Base-by-base conservation (phyloP, 257 asterid species). In the Thymus mandschuricus region DNA sequence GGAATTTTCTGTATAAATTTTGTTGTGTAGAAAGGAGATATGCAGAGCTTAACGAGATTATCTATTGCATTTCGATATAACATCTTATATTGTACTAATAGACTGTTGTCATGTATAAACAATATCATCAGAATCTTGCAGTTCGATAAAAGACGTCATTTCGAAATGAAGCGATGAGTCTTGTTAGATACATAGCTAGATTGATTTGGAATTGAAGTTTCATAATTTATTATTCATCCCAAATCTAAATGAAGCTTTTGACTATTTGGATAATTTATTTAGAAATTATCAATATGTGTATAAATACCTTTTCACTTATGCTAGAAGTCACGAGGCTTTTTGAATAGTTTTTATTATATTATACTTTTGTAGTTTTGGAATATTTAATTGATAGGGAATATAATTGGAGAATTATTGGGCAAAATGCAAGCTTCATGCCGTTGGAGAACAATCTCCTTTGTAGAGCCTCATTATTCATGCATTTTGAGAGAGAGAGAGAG, bases 401-500 rank as follows among this genome's bases (percentile, higher is more conserved):
- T 33, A 33, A 58, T 4, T 11, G 29, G 0, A 10, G 45, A 8
- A 43, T 62, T 21, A 62, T 62, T 62, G 49, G 8, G 8, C 10
- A 10, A 69, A 15, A n/a, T 35, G 75, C 73, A 69, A 12, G 12
- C 65, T 55, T 55, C 65, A 55, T 69, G 73, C 73, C 33, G 2
- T 43, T 10, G 10, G 15, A 40, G 34, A 43, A 43, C 69, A 29
- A 30, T 21, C 5, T 10, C 70, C 58, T 64, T 38, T 64, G 13
- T 29, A 46, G 41, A 52, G 30, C 44, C 12, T 64, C 57, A 13
- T 3, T 52, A 30, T 30, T 64, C 43, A 46, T 45, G 58, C 70
- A 46, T 64, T 64, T 56, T 4, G 41, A 5, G 41, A 38, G 41
- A 38, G 8, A 38, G 41, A 34, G 38, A 34, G 38, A 34, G 4